These are phyloP conservation scores for Lactarius psammicola DNA, from an alignment of 768 basidiomycete genomes.

Conservation along the genomic window DNA sequence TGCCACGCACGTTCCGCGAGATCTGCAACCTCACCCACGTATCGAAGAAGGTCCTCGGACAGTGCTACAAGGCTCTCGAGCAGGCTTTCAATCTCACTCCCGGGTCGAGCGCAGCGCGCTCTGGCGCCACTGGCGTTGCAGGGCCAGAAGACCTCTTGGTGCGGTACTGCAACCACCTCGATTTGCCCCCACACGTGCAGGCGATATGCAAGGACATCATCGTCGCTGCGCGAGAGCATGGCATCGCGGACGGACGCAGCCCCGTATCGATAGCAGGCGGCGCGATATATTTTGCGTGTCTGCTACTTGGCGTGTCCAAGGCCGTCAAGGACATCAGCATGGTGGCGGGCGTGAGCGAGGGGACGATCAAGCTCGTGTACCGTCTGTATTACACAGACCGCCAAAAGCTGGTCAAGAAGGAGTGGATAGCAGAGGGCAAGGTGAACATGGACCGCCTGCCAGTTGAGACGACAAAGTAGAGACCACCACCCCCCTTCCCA, in stretches of 20 bases:
- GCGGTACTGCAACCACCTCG: constrained; percentile 93
- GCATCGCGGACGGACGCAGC: constrained; percentile 89
- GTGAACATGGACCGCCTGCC: constrained; percentile 49
- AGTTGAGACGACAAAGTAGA: constrained; percentile 31
- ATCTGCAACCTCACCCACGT: constrained; percentile 92
- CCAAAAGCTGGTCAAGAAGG: constrained; percentile 78
- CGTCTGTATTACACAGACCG: constrained; percentile 69
- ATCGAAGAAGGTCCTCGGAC: constrained; percentile 92
- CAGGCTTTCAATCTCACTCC: constrained; percentile 85
- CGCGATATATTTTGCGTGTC: constrained; percentile 90
- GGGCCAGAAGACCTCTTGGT: constrained; percentile 85
- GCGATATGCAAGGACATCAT: constrained; percentile 83
- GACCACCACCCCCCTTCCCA: not conserved
- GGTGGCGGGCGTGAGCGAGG: constrained; percentile 93
- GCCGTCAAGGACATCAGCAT: constrained; percentile 81
- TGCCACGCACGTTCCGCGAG: constrained; percentile 95
- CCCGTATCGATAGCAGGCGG: constrained; percentile 99
- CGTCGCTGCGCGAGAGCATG: constrained; percentile 71
- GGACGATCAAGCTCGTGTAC: constrained; percentile 91
- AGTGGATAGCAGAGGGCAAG: constrained; percentile 82
- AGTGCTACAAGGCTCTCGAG: constrained; percentile 87
- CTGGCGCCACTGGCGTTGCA: constrained; percentile 40
- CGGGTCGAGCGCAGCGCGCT: constrained; percentile 58
- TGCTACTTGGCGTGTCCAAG: constrained; percentile 72
- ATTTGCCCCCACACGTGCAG: constrained; percentile 78